Evolutionary conservation across 208 protist species (phyloP), one percentile per base, ranked within the genome.

Genomic region (Vickermania ingenoplastis): DNA sequence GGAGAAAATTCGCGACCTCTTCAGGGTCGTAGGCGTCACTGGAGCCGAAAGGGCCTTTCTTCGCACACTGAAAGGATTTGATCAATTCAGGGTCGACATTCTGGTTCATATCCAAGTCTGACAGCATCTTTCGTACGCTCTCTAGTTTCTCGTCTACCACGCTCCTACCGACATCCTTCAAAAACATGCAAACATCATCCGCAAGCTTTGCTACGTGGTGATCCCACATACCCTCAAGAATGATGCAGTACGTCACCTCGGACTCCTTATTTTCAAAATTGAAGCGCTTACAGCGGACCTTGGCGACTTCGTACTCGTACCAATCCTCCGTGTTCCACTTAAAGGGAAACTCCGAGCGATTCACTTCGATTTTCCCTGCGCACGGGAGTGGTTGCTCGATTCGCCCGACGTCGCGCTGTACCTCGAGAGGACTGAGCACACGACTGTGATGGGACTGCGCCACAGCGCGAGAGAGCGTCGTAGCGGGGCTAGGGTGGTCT

Each of bases 281-380:
- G 52, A 94, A 94, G n/a, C 87, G 81, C 58, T 64, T 69, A 65
- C 89, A 88, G 29, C 87, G 79, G n/a, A 79, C 87, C 61, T 91
- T 94, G 48, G 87, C 49, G 2, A 94, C 69, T 57, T 94, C 87
- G 65, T 94, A 94, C 77, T 94, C 87, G 63, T 94, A 94, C 83
- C 83, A 94, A 57, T 94, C 87, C 59, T 90, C 83, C 24, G 87
- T 91, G 49, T 91, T 91, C 84, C 82, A 91, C 4, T 66, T 63
- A 59, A 85, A 91, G 1, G 87, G 87, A 31, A 94, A 94, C 21
- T 60, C 41, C 22, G 67, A 71, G 3, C 59, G 61, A 57, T 89
- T 77, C 7, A 71, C 74, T 22, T 61, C 51, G n/a, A 88, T 71
- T 22, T 86, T 84, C 23, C 83, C 83, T 1, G 83, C 87, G 48